Conservation (phyloP, 2,329 filamentous ascomycete genomes). For the Capronia epimyces region DNA sequence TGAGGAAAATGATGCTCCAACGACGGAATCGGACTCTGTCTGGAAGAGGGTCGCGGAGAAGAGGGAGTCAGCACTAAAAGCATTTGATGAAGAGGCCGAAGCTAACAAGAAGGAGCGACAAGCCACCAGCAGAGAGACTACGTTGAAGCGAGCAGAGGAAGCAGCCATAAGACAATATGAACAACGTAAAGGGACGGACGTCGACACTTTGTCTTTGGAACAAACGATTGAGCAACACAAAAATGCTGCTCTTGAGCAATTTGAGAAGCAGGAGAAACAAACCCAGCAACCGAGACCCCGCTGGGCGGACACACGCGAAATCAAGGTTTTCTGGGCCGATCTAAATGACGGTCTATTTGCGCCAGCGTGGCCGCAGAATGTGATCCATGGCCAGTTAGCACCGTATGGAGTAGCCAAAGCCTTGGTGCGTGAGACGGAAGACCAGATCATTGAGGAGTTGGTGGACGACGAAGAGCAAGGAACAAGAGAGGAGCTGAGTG, state of each 20-base stretch:
- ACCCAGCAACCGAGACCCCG: constrained; percentile 19
- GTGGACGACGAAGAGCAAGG: background rate
- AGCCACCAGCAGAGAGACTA: constrained; percentile 3
- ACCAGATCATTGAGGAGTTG: background rate
- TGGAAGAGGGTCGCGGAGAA: constrained; percentile 14
- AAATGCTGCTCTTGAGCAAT: constrained; percentile 2
- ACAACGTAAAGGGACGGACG: background rate
- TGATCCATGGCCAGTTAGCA: constrained; percentile 41
- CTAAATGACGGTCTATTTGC: constrained; percentile 48
- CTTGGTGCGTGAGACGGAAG: background rate
- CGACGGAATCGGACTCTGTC: constrained; percentile 10
- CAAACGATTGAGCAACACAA: constrained; percentile 3
- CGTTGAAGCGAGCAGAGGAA: constrained; percentile 7
- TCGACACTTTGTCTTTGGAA: background rate
- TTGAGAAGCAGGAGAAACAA: constrained; percentile 4
- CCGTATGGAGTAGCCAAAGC: constrained; percentile 25
- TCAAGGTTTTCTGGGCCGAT: constrained; percentile 45
- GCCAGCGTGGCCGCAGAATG: constrained; percentile 39
- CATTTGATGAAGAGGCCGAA: constrained; percentile 3
- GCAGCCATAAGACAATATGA: constrained; percentile 6
- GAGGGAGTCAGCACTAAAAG: constrained; percentile 9
- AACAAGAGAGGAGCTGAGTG: background rate
- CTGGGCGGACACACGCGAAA: constrained; percentile 31
- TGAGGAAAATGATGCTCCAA: constrained; percentile 4
- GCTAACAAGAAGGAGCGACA: background rate